These are phyloP conservation scores for Helicocarpus griseus DNA, from an alignment of 2,329 filamentous ascomycete genomes.

Conservation along the genomic window DNA sequence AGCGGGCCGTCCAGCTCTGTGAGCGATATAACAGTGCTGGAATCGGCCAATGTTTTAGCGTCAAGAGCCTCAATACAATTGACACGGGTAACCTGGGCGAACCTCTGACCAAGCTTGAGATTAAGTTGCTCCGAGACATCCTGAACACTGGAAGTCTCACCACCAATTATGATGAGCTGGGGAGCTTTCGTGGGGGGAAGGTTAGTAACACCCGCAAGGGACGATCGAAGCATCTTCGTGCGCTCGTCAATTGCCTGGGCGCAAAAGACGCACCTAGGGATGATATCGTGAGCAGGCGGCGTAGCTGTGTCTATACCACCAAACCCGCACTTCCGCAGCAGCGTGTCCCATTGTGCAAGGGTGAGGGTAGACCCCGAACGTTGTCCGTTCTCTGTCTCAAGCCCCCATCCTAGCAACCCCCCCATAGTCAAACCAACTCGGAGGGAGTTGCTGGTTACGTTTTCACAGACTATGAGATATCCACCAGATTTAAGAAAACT, in stretches of 20 bases:
- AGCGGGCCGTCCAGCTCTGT: no score
- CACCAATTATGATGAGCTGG: background rate
- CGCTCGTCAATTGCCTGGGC: constrained; percentile 7
- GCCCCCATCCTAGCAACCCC: constrained; percentile 21
- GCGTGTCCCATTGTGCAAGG: constrained; percentile 4
- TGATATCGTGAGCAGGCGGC: background rate
- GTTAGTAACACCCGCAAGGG: no score
- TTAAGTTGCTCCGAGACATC: no score
- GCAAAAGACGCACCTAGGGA: background rate
- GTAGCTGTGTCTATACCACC: constrained; percentile 7
- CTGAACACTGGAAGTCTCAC: no score
- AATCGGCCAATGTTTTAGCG: no score
- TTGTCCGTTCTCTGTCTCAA: constrained; percentile 8
- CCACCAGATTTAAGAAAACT: constrained; percentile 38
- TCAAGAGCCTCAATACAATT: no score
- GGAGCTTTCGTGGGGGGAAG: no score
- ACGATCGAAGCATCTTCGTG: background rate
- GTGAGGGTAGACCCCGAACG: constrained; percentile 1
- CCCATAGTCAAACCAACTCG: constrained; percentile 22
- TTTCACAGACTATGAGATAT: constrained; percentile 37
- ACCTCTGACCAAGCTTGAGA: no score
- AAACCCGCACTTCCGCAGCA: constrained; percentile 8
- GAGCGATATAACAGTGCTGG: no score
- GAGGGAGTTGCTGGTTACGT: constrained; percentile 18
- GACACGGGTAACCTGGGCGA: no score